A percentile compares a stretch with the other conserved stretches of the same genome.
These are phyloP conservation scores for Dacryopinax primogenitus DNA, from an alignment of 768 basidiomycete genomes.

Conservation along the genomic window DNA sequence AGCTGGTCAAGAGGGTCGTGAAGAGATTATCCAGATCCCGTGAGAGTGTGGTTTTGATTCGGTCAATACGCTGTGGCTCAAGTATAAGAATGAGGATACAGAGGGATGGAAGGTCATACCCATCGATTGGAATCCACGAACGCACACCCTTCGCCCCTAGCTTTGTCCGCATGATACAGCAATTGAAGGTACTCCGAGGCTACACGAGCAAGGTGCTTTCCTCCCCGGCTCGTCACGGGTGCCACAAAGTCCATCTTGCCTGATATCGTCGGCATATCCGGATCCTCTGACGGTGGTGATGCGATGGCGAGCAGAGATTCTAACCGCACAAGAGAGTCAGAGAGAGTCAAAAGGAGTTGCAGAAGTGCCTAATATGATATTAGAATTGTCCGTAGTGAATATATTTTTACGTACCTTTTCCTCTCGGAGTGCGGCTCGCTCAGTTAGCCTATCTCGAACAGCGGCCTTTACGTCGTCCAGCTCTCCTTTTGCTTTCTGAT, in stretches of 20 bases:
- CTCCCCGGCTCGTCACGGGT: conserved; percentile 49
- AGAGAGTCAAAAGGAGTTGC: conserved; percentile 78
- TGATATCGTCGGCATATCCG: conserved; percentile 26
- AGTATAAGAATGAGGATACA: conserved; percentile 21
- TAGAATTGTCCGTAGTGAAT: conserved; percentile 9
- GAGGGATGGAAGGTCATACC: conserved; percentile 35
- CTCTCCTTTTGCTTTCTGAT: conserved; percentile 23
- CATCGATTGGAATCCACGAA: conserved; percentile 77
- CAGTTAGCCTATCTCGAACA: conserved; percentile 64
- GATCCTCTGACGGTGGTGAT: conserved; percentile 33
- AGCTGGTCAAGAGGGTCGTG: conserved; percentile 43
- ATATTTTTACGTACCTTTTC: conserved; percentile 49
- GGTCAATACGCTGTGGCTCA: conserved; percentile 56
- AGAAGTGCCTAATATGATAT: conserved; percentile 49
- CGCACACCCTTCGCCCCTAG: conserved; percentile 56
- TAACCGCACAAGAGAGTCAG: conserved; percentile 77
- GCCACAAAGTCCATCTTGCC: conserved; percentile 11
- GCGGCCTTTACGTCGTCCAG: conserved; percentile 55
- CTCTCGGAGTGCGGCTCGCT: conserved; percentile 63
- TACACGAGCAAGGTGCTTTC: conserved; percentile 71
- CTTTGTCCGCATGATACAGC: conserved; percentile 77
- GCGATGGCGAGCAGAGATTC: conserved; percentile 72
- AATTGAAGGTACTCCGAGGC: conserved; percentile 87
- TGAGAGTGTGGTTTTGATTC: conserved; percentile 71
- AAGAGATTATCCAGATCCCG: conserved; percentile 80